Evolutionary conservation across 306 rosid genomes (phyloP), one percentile per base, ranked within the genome.

Genomic region (Trifolium repens): DNA sequence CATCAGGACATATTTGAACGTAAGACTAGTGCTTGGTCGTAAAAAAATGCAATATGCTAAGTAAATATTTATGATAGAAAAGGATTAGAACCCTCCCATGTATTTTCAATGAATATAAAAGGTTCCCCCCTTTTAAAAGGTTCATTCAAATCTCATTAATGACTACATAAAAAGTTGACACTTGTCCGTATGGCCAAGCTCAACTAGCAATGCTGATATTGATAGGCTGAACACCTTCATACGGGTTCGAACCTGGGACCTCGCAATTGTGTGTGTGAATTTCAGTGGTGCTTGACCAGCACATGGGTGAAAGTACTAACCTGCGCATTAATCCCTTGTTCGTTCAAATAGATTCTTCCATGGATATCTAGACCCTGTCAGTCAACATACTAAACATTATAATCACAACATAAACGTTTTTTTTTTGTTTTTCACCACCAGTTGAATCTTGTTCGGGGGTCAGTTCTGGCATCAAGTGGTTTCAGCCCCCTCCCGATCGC

Each of bases 291-390:
- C 5, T 30, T 30, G 34, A 30, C 34, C 34, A 30, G 34, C 34
- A 30, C 34, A 30, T 30, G 35, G 35, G 35, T 32, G 4, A 46
- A 49, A 17, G 19, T 17, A n/a, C 24, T 52, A 79, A 94, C 98
- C 98, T 91, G 98, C 9, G 97, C 97, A 80, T 94, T 94, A 50
- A 94, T 90, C 63, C 98, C 98, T 69, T 90, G 96, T 67, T 89
- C 90, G 77, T 89, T 94, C 67, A 94, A 55, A 85, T 91, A 94
- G 55, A 94, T 50, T 78, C 97, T 86, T 15, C 98, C 98, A 32
- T 82, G 80, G 73, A 90, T 90, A 69, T 91, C 89, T 16, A 87
- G 80, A 54, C 87, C 93, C 91, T 91, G 61, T 15, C 1, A 49
- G 83, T 43, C 55, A 83, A 74, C 11, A 83, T 24, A 78, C 44